Percentiles rank a stretch among this genome's conserved stretches.
These are phyloP conservation scores for Spinellus fusiger DNA, from an alignment of 192 early-diverging fungal genomes.

Conservation along the genomic window DNA sequence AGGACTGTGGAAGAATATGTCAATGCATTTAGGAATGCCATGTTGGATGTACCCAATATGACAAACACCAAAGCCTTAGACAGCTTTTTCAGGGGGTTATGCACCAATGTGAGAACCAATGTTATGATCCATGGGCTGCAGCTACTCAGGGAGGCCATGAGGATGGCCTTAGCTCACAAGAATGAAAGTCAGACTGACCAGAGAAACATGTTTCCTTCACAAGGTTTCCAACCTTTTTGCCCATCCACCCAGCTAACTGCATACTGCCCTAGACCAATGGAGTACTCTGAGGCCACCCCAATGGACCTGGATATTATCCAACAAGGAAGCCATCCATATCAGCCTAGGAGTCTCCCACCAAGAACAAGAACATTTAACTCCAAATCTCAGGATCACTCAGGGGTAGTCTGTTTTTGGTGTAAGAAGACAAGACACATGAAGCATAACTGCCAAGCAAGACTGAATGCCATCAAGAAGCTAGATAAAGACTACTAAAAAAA, in stretches of 20 bases:
- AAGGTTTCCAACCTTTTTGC: too few relatives aligned
- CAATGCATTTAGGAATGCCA: neutral
- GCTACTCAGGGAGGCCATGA: neutral
- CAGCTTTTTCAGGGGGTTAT: neutral
- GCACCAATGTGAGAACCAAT: neutral
- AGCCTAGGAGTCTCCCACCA: too few relatives aligned
- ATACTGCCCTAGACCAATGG: too few relatives aligned
- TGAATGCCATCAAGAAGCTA: neutral
- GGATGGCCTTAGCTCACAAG: neutral
- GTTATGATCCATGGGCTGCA: neutral
- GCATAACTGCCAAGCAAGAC: neutral
- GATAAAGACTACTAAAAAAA: neutral
- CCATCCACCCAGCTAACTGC: too few relatives aligned
- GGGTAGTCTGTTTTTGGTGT: neutral
- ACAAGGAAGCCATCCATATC: too few relatives aligned
- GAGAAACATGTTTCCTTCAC: too few relatives aligned
- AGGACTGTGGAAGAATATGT: neutral
- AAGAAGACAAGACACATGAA: neutral
- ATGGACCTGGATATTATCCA: neutral
- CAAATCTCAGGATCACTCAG: neutral
- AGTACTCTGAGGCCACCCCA: too few relatives aligned
- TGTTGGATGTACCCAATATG: neutral
- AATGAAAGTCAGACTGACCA: neutral
- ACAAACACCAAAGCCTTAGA: neutral
- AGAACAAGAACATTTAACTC: neutral